Evolutionary conservation across 2,329 filamentous ascomycete species (phyloP), one percentile per base, ranked within the genome.

Genomic region (Aspergillus fischeri): DNA sequence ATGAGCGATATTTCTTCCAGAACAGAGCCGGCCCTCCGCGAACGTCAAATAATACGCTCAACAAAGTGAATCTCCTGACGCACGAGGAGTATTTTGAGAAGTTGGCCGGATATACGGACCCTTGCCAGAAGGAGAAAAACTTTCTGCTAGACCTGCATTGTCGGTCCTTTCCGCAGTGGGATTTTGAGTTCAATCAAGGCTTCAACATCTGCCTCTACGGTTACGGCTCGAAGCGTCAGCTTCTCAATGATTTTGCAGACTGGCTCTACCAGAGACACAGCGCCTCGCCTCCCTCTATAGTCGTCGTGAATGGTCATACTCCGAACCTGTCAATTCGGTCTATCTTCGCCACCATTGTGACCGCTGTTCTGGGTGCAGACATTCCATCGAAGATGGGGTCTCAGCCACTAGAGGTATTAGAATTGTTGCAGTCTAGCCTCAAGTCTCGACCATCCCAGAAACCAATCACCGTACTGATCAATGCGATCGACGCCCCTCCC

Each of bases 151-250:
- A 85, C 6, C 76, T 96, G 24, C 93, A 97, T 70, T 80, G 85
- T 48, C 85, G 89, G 59, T 91, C 89, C 0, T 97, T 96, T 71
- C 83, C 88, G 1, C 94, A 97, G 71, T 99, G 94, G 94, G 78
- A 83, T 0, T 97, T 97, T 71, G 94, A 99, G 77, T 82, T 97
- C 17, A 81, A 86, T 4, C 86, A 96, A 71, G 86, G 87, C 24
- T 97, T 96, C 78, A 92, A 90, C 67, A 80, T 97, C 52, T 96
- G 94, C 70, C 77, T 97, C 0, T 97, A 95, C 71, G 94, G 94
- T 29, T 96, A 91, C 71, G 94, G 94, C 0, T 96, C 92, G 2
- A 99, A 99, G 74, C 83, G 90, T 35, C 77, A 80, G 3, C 82
- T 97, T 1, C 79, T 93, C 9, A 85, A 87, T 58, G 81, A 83